Percentiles rank a stretch among this genome's conserved stretches.
Evolutionary conservation across 805 yeast genomes (phyloP).

Genomic region (Ogataea pini): DNA sequence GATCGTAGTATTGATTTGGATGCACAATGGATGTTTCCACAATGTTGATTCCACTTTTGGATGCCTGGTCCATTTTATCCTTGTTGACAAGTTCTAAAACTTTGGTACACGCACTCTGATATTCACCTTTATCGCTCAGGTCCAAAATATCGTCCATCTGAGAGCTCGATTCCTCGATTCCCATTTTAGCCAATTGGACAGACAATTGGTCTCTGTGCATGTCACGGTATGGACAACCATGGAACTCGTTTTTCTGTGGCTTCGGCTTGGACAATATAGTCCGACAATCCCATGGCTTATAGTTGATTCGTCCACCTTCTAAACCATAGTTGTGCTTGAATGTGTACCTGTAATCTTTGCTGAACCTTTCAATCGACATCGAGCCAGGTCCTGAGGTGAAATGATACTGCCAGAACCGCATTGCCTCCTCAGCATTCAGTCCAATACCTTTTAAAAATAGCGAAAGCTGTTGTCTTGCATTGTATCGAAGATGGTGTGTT

Average conservation of each 20-base stretch:
- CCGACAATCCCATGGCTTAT: constrained; percentile 83
- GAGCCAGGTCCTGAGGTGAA: constrained; percentile 56
- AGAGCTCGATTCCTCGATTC: constrained; percentile 54
- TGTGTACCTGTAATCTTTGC: constrained; percentile 86
- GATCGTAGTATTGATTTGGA: constrained; percentile 86
- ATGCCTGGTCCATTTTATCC: constrained; percentile 39
- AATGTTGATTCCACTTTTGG: constrained; percentile 40
- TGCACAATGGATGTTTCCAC: constrained; percentile 71
- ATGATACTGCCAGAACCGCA: constrained; percentile 77
- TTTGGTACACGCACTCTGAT: constrained; percentile 84
- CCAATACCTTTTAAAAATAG: constrained; percentile 90
- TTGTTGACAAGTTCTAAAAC: constrained; percentile 76
- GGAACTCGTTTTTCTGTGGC: constrained; percentile 67
- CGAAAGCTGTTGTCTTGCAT: constrained; percentile 83
- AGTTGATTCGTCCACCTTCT: constrained; percentile 86
- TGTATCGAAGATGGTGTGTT: constrained; percentile 76
- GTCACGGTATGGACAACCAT: constrained; percentile 93
- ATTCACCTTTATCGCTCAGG: constrained; percentile 66
- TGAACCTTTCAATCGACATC: constrained; percentile 70
- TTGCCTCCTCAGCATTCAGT: constrained; percentile 79
- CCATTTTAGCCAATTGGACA: constrained; percentile 58
- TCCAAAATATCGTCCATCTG: constrained; percentile 61
- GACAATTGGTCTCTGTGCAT: constrained; percentile 64
- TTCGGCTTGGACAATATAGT: constrained; percentile 71
- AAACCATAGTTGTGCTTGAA: constrained; percentile 88